A percentile compares a stretch with the other conserved stretches of the same genome.
These are phyloP conservation scores for Populus deltoides DNA, from an alignment of 345 rosid species.

Conservation along the genomic window DNA sequence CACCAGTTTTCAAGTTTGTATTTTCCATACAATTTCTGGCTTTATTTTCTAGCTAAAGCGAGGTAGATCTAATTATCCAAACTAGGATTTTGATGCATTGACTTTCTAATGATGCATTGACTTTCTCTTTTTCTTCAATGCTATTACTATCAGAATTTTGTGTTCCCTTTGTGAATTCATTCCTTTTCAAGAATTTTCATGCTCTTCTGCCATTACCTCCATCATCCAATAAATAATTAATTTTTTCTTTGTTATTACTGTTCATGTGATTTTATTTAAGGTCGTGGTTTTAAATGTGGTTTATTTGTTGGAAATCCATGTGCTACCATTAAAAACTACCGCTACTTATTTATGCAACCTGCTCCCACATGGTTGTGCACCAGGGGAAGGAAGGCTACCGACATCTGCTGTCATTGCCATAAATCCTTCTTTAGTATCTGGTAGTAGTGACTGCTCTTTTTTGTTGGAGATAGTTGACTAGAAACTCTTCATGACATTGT, in stretches of 20 bases:
- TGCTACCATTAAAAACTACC: background rate
- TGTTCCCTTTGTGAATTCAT: background rate
- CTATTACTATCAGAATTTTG: background rate
- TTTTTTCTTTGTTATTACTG: background rate
- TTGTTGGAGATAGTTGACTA: background rate
- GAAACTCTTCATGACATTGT: too few species aligned
- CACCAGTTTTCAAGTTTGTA: too few species aligned
- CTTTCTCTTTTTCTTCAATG: background rate
- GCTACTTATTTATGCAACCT: background rate
- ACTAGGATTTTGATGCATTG: too few species aligned
- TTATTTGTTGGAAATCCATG: background rate
- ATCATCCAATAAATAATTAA: background rate
- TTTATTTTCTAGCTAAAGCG: background rate
- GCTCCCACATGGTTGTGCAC: slow-evolving; percentile 6
- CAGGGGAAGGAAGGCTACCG: background rate
- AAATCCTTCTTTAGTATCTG: background rate
- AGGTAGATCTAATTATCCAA: background rate
- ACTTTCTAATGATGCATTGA: background rate
- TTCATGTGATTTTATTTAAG: background rate
- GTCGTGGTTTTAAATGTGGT: background rate
- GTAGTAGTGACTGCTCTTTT: background rate
- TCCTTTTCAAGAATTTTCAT: background rate
- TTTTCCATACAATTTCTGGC: too few species aligned
- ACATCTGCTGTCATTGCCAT: background rate
- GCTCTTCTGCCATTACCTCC: background rate